Evolutionary conservation across 2,329 filamentous ascomycete genomes (phyloP).

Genomic region (Botrytis squamosa): DNA sequence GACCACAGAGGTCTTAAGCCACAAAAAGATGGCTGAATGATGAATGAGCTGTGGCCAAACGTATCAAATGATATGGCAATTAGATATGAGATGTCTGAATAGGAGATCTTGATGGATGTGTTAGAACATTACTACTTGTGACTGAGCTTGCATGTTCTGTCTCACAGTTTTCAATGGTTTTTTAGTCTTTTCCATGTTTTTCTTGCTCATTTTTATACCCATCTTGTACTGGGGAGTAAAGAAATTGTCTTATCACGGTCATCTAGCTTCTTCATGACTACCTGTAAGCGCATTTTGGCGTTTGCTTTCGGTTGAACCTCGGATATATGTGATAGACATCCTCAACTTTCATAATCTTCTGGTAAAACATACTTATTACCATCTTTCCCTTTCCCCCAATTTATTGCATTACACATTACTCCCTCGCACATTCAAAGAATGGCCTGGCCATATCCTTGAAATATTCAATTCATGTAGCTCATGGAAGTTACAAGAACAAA

Average conservation of each 20-base stretch:
- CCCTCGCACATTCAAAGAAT: conserved; percentile 22
- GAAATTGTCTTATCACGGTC: not conserved
- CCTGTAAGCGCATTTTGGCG: not conserved
- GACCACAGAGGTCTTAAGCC: not conserved
- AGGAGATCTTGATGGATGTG: not conserved
- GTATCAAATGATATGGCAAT: not conserved
- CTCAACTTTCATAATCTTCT: not conserved
- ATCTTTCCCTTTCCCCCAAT: not conserved
- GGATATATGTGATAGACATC: not conserved
- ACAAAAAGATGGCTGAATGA: not conserved
- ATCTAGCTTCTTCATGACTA: not conserved
- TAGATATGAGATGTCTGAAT: not conserved
- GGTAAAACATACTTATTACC: not conserved
- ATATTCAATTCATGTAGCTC: conserved; percentile 5
- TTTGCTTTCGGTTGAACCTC: conserved; percentile 11
- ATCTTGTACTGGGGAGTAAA: not conserved
- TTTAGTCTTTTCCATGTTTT: not conserved
- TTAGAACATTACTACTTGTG: not conserved
- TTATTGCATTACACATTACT: not conserved
- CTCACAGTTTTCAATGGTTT: not conserved
- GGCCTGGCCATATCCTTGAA: conserved; percentile 40
- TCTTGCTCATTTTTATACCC: not conserved
- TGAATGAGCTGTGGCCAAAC: not conserved
- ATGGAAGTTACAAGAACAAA: conserved; percentile 11
- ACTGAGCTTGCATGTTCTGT: not conserved